Evolutionary conservation across 2,329 filamentous ascomycete species (phyloP), one percentile per base, ranked within the genome.

Genomic region (Graphium sp.): DNA sequence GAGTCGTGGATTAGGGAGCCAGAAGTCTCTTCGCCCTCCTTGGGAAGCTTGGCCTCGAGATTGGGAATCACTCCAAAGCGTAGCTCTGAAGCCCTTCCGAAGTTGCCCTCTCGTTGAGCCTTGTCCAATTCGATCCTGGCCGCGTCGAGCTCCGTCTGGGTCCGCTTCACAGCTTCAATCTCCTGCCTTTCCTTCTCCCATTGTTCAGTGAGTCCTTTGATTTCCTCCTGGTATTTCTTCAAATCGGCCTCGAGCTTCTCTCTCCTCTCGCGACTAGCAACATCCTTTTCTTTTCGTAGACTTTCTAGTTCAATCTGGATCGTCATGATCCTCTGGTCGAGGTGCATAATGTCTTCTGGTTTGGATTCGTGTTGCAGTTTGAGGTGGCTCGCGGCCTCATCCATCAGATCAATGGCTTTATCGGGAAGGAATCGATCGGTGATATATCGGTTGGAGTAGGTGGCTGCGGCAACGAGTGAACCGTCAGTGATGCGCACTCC

Each of bases 231-330:
- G 41, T 82, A 78, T 28, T 61, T 58, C 43, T 80, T 79, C 13
- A 95, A 53, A 6, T 77, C 76, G 30, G 66, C 60, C 47, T 95
- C 77, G 1, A 95, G 66, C 44, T 87, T 87, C 42, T 91, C 80
- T 14, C 84, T 67, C 12, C 89, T 72, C 50, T 95, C 89, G 39
- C 74, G 75, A 45, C 84, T 93, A 12, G 80, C 75, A 27, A 93
- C 64, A 40, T 98, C 89, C 8, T 75, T 92, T 49, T 98, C 89
- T 43, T 95, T 95, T 28, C 87, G 71, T 23, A 98, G 55, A 35
- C 84, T 94, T 47, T 95, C 89, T 1, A 95, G 63, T 48, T 98
- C 87, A 36, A 98, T 95, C 46, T 94, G 87, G 10, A 95, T 83
- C 0, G 87, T 95, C 71, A 94, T 91, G 34, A 95, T 93, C 43